Base-by-base conservation (phyloP, 2,329 filamentous ascomycete genomes). In the Hymenoscyphus fraxineus region DNA sequence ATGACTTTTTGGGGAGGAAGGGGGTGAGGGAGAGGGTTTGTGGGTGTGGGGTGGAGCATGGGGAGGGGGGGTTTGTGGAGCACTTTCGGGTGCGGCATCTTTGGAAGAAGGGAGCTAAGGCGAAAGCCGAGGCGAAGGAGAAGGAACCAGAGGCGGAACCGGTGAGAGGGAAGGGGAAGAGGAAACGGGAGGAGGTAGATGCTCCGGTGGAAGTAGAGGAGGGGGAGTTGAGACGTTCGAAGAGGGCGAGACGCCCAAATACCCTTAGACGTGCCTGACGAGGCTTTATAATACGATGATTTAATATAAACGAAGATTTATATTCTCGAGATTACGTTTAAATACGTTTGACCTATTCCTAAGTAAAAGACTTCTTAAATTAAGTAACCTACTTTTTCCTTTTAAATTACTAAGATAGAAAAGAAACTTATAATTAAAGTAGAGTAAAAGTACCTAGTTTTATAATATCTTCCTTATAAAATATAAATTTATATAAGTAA, bases 71-170 rank as follows among this genome's bases (percentile, higher is more conserved):
- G 13, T 55, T 63, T 56, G 12, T 38, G 6, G 41, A 58, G 16
- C 56, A 63, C 22, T 63, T 63, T 32, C 55, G 61, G 15, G 40
- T 13, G 12, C 38, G 59, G n/a, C 61, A 63, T 41, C 38, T 63
- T 10, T 63, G 60, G 55, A 40, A 58, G 54, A 56, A 55, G 47
- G 41, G 31, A 4, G 12, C 22, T 40, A 15, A 32, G 32, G 22
- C 13, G 32, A 38, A 32, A 22, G 27, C 27, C 27, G 27, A 35
- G 35, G 35, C 6, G 35, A 27, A 10, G 9, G 32, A 41, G 60
- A 31, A 22, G 40, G 40, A 39, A 10, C 19, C 13, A 22, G 59
- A 38, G 9, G 16, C 19, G 5, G 44, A 47, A 10, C 16, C n/a
- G 19, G 44, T 9, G 6, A 47, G 16, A 19, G 9, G 44, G 16